Evolutionary conservation across 1,284 basidiomycete species (phyloP), one percentile per base, ranked within the genome.

Genomic region (Moesziomyces globuligerus): DNA sequence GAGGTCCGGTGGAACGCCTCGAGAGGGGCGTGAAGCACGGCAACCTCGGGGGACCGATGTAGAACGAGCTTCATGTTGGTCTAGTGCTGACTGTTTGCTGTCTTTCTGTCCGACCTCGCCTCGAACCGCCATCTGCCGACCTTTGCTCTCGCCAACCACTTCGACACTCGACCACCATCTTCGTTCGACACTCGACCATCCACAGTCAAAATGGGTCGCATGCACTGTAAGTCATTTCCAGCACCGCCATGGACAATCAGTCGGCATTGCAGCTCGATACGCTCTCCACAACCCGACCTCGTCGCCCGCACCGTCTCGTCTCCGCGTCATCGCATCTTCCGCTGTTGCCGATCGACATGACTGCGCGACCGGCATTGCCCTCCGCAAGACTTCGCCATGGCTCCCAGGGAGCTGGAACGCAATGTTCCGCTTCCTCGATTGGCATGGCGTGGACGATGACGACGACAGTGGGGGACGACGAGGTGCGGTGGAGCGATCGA

Each of bases 161-260:
- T 46, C 43, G 37, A 40, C 28, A 32, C 28, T 40, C 32, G 24
- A 24, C 17, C 48, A 23, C 37, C 38, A 36, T 28, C 28, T 20
- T 38, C 43, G 32, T 10, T 28, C 49, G 7, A 49, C 21, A 25
- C 48, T 47, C 40, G n/a, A 56, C 58, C 60, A 46, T 45, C 39
- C 54, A 9, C 54, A 76, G 75, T 54, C 76, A 79, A 74, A 57
- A 81, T 81, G 80, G 80, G 80, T 80, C 80, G 80, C 71, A 81
- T 81, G 80, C 78, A 81, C 75, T 78, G 68, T 74, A 61, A 72
- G 68, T 66, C 43, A 54, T 47, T 45, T 45, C 38, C 53, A 17
- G 39, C 23, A 37, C 11, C 23, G 7, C 25, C 17, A 13, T 29
- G 7, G 4, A 9, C 39, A 18, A 40, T 2, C 24, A 4, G 7